Conservation (phyloP, 2,329 filamentous ascomycete genomes). For the Xylariaceae sp. region DNA sequence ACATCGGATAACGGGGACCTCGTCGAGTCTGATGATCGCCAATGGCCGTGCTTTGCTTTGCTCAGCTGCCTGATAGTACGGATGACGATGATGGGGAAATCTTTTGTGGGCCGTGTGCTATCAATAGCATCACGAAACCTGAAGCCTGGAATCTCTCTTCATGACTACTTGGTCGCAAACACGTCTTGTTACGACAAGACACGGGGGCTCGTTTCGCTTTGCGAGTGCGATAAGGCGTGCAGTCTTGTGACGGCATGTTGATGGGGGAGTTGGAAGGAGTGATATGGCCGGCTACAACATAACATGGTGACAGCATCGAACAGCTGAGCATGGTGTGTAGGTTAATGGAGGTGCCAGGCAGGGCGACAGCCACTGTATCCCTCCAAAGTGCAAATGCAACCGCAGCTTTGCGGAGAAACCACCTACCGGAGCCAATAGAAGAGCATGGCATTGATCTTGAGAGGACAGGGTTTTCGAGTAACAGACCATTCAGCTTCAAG, state of each 20-base stretch:
- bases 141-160: neutral
- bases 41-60: slow-evolving; percentile 18
- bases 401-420: slow-evolving; percentile 24
- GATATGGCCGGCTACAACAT: neutral
- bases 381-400: slow-evolving; percentile 17
- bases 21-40: slow-evolving; percentile 12
- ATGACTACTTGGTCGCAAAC: slow-evolving; percentile 1
- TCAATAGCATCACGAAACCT: slow-evolving; percentile 26
- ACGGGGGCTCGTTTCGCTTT: slow-evolving; percentile 13
- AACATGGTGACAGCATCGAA: slow-evolving; percentile 7
- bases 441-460: slow-evolving; percentile 6
- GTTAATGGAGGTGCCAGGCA: slow-evolving; percentile 7
- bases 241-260: slow-evolving; percentile 9
- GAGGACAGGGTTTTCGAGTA: slow-evolving; percentile 13
- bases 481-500: slow-evolving; percentile 23
- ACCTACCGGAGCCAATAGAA: slow-evolving; percentile 15
- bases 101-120: slow-evolving; percentile 25
- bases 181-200: slow-evolving; percentile 7
- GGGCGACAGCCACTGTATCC: no score
- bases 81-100: slow-evolving; percentile 10
- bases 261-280: no score
- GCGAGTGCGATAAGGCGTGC: slow-evolving; percentile 12
- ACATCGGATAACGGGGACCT: slow-evolving; percentile 21
- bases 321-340: neutral
- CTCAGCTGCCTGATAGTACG: slow-evolving; percentile 24